Evolutionary conservation across 768 basidiomycete species (phyloP).

Genomic region (Fistulinella prunicolor): DNA sequence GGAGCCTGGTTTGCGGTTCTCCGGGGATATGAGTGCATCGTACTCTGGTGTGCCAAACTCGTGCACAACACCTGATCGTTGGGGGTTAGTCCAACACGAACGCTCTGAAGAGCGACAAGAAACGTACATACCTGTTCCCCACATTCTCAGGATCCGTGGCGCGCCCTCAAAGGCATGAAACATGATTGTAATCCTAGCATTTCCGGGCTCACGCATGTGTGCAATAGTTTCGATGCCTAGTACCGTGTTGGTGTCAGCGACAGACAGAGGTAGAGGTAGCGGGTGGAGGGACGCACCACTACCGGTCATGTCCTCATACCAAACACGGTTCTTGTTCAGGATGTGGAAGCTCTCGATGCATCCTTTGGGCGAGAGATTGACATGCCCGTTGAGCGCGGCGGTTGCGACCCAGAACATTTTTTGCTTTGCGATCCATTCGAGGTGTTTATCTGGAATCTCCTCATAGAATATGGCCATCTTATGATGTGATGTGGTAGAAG

Average conservation of each 20-base stretch:
- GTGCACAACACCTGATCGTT: conserved; percentile 59
- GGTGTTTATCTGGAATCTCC: conserved; percentile 49
- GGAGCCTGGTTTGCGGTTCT: conserved; percentile 51
- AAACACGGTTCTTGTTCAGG: conserved; percentile 49
- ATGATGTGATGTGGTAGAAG: neutral
- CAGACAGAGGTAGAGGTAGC: no score
- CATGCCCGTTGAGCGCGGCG: conserved; percentile 61
- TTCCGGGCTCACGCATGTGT: conserved; percentile 54
- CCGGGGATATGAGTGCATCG: conserved; percentile 45
- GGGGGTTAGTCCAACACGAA: neutral
- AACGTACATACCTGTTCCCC: conserved; percentile 47
- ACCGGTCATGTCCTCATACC: conserved; percentile 76
- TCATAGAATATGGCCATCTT: conserved; percentile 58
- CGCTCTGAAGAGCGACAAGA: neutral
- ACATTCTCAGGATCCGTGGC: conserved; percentile 56
- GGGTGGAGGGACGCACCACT: conserved; percentile 45
- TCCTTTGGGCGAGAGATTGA: conserved; percentile 71
- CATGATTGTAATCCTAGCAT: conserved; percentile 59
- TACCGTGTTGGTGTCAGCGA: neutral
- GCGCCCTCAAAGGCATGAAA: conserved; percentile 66
- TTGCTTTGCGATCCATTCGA: conserved; percentile 59
- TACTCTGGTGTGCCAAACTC: conserved; percentile 66
- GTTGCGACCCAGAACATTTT: conserved; percentile 73
- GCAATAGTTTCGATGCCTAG: conserved; percentile 57
- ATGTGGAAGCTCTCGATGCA: conserved; percentile 59